phyloP scores from a whole-genome alignment of 2,329 filamentous ascomycete genomes.

The Epichloe coenophiala region DNA sequence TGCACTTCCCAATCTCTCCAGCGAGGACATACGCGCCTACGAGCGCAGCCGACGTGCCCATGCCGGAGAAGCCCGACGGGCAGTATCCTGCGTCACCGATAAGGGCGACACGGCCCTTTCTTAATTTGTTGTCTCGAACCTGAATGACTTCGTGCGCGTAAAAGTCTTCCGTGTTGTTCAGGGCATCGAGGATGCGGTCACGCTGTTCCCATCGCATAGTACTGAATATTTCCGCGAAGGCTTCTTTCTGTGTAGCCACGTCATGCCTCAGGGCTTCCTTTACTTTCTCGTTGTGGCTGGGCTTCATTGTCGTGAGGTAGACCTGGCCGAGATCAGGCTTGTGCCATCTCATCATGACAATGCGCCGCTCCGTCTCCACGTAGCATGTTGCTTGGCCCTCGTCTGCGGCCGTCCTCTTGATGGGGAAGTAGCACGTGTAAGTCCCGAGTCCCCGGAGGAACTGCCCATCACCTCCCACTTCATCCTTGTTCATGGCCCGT shows the following conservation, averaged over 20 bases:
- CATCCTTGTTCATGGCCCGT: slow-evolving; percentile 4
- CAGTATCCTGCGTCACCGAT: slow-evolving; percentile 35
- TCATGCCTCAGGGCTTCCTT: slow-evolving; percentile 10
- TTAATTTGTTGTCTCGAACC: slow-evolving; percentile 26
- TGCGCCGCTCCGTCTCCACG: slow-evolving; percentile 21
- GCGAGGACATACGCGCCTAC: slow-evolving; percentile 36
- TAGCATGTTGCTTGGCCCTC: slow-evolving; percentile 13
- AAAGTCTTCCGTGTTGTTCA: slow-evolving; percentile 26
- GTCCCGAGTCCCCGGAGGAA: slow-evolving; percentile 5
- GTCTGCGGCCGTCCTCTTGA: slow-evolving; percentile 13
- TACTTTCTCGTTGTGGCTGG: slow-evolving; percentile 11
- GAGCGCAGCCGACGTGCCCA: slow-evolving; percentile 33
- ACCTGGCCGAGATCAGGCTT: slow-evolving; percentile 12
- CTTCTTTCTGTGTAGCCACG: slow-evolving; percentile 16
- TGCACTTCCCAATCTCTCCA: slow-evolving; percentile 24
- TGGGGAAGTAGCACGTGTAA: slow-evolving; percentile 25
- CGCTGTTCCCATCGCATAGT: slow-evolving; percentile 30
- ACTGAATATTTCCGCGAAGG: slow-evolving; percentile 23
- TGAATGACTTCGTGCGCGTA: slow-evolving; percentile 30
- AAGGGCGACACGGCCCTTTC: slow-evolving; percentile 28
- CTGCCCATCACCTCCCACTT: slow-evolving; percentile 1
- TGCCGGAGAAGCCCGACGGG: slow-evolving; percentile 27
- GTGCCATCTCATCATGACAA: slow-evolving; percentile 17
- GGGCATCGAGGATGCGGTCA: slow-evolving; percentile 20
- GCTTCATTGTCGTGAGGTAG: slow-evolving; percentile 14